Evolutionary conservation across 768 basidiomycete genomes (phyloP).

Genomic region (Suillus subaureus): DNA sequence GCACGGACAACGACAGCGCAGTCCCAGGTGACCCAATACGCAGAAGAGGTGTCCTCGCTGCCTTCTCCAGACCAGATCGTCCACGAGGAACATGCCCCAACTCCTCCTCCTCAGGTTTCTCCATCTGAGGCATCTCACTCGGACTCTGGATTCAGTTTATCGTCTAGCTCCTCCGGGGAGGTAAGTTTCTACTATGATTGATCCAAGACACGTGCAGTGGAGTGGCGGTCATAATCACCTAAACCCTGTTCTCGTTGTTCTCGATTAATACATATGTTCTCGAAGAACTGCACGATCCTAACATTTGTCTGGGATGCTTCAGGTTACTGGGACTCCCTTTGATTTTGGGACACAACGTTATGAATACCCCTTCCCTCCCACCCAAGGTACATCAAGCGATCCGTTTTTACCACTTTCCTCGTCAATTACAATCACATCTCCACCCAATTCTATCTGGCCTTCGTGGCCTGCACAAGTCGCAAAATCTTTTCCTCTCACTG

Average conservation of each 20-base stretch:
- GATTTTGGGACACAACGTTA: constrained; percentile 35
- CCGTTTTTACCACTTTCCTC: constrained; percentile 27
- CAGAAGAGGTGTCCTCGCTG: constrained; percentile 4
- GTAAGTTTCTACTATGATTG: constrained; percentile 20
- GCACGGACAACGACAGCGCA: not conserved
- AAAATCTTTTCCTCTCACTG: constrained; percentile 34
- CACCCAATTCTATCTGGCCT: constrained; percentile 27
- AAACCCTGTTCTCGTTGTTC: constrained; percentile 8
- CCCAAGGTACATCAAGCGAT: constrained; percentile 33
- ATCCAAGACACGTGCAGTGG: constrained; percentile 9
- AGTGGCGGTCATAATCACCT: constrained; percentile 10
- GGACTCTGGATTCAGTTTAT: constrained; percentile 33
- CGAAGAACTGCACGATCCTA: constrained; percentile 9
- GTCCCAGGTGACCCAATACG: not conserved
- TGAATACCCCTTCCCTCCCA: constrained; percentile 34
- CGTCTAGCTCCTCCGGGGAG: constrained; percentile 34
- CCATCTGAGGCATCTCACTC: constrained; percentile 26
- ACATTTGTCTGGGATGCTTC: constrained; percentile 6
- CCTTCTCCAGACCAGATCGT: constrained; percentile 3
- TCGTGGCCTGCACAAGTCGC: constrained; percentile 29
- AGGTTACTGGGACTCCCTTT: constrained; percentile 37
- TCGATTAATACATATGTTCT: constrained; percentile 8
- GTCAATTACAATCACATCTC: constrained; percentile 17
- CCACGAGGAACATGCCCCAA: constrained; percentile 8
- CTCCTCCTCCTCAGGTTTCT: constrained; percentile 7